A percentile compares a stretch with the other conserved stretches of the same genome.
phyloP scores from a whole-genome alignment of 208 protist genomes.

The Acanthamoeba castellanii region DNA sequence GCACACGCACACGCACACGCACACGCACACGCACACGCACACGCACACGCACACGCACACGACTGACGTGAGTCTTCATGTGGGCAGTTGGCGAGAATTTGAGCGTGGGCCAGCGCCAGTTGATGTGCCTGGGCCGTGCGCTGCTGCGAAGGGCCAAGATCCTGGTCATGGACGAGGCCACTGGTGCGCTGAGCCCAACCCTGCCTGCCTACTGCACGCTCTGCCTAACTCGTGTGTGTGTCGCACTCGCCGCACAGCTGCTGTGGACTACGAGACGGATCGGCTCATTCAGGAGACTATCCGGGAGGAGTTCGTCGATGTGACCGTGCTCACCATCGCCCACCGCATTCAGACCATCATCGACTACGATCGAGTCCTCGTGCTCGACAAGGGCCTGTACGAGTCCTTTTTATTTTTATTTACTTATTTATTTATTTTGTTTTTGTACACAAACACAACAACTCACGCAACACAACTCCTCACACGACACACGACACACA shows the following conservation, averaged over 20 bases:
- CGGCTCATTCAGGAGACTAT: constrained; percentile 87
- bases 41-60: neutral
- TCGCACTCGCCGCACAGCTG: constrained; percentile 49
- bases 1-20: neutral
- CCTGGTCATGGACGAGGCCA: constrained; percentile 95
- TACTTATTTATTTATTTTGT: neutral
- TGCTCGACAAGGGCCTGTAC: constrained; percentile 72
- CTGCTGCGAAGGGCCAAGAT: constrained; percentile 58
- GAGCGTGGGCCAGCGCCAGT: constrained; percentile 76
- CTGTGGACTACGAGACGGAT: constrained; percentile 88
- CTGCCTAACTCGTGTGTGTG: neutral
- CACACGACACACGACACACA: too few species aligned
- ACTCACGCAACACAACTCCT: neutral
- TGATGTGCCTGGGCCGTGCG: constrained; percentile 75
- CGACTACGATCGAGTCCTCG: constrained; percentile 78
- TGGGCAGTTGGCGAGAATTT: constrained; percentile 83
- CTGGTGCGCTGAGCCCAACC: neutral
- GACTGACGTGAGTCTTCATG: neutral
- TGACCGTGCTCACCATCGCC: constrained; percentile 88
- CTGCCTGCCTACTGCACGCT: neutral
- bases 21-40: neutral
- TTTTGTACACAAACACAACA: neutral
- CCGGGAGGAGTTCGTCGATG: constrained; percentile 76
- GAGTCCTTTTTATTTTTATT: neutral
- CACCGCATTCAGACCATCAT: constrained; percentile 88